Base-by-base conservation (phyloP, 2,329 filamentous ascomycete genomes). In the Aphanoascus verrucosus region DNA sequence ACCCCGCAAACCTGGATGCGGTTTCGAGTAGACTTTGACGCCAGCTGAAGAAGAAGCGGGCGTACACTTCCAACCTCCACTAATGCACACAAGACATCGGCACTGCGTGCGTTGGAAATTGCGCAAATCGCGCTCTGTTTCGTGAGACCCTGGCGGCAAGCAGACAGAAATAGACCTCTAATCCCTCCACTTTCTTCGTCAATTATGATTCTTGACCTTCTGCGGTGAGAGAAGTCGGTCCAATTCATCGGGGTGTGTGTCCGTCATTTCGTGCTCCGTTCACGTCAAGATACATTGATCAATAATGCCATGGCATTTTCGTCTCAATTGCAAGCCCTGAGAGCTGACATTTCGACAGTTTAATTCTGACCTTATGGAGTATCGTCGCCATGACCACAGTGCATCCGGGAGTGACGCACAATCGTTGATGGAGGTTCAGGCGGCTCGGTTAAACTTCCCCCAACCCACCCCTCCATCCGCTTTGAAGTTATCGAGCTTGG, bases 11-110 rank as follows among this genome's bases (percentile, higher is more conserved):
- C 35, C 15, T 51, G 49, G 34, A 34, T 51, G 49, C 40, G 23
- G 49, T 23, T 7, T 28, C 23, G 23, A 23, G 19, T 49, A 31
- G 31, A 17, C 32, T 44, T 51, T 51, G 49, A 43, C 49, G 48
- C 48, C 38, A 43, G 32, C 28, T 50, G 15, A 14, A 20, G 47
- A 49, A 17, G 38, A 20, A 43, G 48, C 15, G 17, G 49, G 17
- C 37, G 43, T 37, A 37, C 19, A 41, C 20, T 14, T 56, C 43
- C 40, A 58, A 52, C 53, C 31, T 56, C 58, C 59, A 54, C 56
- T 59, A 55, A 58, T 58, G 59, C 54, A 56, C 54, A 56, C 34
- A 55, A 47, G 53, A 52, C 48, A 55, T 55, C 58, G 52, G 48
- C 42, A 32, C 47, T 56, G 43, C 43, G 52, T 40, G 23, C 37